Conservation (phyloP, 192 early-diverging fungal genomes). For the Podila epicladia region DNA sequence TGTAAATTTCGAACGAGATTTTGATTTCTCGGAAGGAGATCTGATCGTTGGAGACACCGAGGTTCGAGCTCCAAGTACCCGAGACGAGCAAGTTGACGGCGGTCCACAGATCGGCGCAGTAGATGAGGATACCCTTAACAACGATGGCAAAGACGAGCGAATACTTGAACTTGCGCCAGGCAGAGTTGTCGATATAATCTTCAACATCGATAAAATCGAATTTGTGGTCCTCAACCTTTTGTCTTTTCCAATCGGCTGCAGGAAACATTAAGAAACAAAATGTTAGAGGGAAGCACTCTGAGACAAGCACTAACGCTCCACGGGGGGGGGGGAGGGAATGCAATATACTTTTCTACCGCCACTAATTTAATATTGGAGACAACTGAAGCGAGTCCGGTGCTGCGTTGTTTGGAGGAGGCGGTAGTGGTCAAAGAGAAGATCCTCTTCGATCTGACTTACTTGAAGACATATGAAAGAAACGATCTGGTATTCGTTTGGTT, state of each 20-base stretch:
- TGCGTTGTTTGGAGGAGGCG: not conserved
- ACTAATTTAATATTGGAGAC: no score
- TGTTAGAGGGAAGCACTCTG: slow-evolving; percentile 7
- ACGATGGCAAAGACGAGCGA: slow-evolving; percentile 66
- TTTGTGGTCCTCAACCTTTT: slow-evolving; percentile 83
- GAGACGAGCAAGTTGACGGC: slow-evolving; percentile 71
- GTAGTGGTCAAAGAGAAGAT: not conserved
- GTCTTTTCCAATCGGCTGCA: slow-evolving; percentile 78
- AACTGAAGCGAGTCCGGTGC: no score
- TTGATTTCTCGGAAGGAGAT: slow-evolving; percentile 41
- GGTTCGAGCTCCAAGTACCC: slow-evolving; percentile 32
- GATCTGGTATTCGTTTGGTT: no score
- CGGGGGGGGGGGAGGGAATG: no score
- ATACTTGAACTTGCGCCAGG: slow-evolving; percentile 58
- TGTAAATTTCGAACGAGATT: slow-evolving; percentile 55
- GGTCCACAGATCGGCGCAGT: slow-evolving; percentile 83
- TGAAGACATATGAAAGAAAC: not conserved
- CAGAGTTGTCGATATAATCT: slow-evolving; percentile 67
- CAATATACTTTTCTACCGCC: no score
- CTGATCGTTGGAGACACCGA: slow-evolving; percentile 13
- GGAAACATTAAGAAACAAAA: not conserved
- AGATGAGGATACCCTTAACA: slow-evolving; percentile 78
- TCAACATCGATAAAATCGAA: slow-evolving; percentile 88
- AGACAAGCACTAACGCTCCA: not conserved
- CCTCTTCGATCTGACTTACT: not conserved